phyloP scores from a whole-genome alignment of 176 grass and related monocot species.

The Lolium rigidum region DNA sequence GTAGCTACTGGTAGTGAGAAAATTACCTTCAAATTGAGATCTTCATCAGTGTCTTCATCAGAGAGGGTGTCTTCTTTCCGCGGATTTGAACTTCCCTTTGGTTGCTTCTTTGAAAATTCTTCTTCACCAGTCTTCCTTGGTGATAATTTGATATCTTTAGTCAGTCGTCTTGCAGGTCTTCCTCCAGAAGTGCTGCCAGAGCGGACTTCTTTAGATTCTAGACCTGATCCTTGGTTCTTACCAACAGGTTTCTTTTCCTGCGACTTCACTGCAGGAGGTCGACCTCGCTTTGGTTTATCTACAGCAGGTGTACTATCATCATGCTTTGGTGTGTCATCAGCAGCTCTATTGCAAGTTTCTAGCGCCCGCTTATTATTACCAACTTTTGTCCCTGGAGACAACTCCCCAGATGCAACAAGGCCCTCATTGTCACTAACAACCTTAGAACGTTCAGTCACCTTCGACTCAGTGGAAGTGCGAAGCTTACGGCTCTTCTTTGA shows the following conservation, averaged over 20 bases:
- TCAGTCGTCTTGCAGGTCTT: constrained; percentile 42
- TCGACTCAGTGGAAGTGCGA: constrained; percentile 33
- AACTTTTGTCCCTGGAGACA: constrained; percentile 46
- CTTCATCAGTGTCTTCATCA: constrained; percentile 42
- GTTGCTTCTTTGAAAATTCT: constrained; percentile 48
- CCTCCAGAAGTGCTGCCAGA: constrained; percentile 48
- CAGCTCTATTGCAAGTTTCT: constrained; percentile 40
- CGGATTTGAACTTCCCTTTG: constrained; percentile 38
- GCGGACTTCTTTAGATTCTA: constrained; percentile 52
- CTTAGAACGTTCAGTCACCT: constrained; percentile 34
- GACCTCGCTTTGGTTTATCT: constrained; percentile 49
- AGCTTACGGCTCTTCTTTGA: constrained; percentile 44
- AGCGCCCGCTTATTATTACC: constrained; percentile 30
- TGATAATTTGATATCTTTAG: constrained; percentile 42
- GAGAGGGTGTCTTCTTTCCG: constrained; percentile 36
- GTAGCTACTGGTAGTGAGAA: constrained; percentile 17
- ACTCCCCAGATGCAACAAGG: constrained; percentile 21
- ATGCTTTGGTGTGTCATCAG: constrained; percentile 40
- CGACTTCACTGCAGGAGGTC: constrained; percentile 38
- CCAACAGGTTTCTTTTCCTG: constrained; percentile 49
- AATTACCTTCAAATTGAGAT: constrained; percentile 60
- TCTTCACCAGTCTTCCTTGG: constrained; percentile 45
- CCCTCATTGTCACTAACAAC: constrained; percentile 39
- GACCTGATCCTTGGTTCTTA: constrained; percentile 36
- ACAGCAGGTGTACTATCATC: constrained; percentile 38